A percentile compares a stretch with the other conserved stretches of the same genome.
These are phyloP conservation scores for Amanita rubescens DNA, from an alignment of 768 basidiomycete genomes.

Conservation along the genomic window DNA sequence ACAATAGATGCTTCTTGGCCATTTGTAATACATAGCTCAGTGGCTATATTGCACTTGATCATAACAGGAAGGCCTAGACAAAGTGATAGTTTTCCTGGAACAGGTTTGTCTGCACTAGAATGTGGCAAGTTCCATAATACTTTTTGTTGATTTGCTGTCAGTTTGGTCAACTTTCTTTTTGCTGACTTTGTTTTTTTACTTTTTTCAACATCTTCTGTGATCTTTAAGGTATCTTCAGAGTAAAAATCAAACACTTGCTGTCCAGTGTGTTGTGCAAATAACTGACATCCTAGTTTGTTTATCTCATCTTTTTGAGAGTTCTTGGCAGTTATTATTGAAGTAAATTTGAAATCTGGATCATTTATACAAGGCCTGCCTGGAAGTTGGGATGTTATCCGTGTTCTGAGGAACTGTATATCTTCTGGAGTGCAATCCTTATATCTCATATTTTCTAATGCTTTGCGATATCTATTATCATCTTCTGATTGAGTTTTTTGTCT, in stretches of 20 bases:
- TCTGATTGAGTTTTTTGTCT: slow-evolving; percentile 16
- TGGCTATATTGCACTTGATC: slow-evolving; percentile 19
- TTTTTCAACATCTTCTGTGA: slow-evolving; percentile 6
- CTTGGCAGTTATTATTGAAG: slow-evolving; percentile 26
- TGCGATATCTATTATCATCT: slow-evolving; percentile 20
- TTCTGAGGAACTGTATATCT: slow-evolving; percentile 20
- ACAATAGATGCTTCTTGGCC: slow-evolving; percentile 25
- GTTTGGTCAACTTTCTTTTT: not conserved
- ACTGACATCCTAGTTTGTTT: slow-evolving; percentile 18
- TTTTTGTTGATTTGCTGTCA: slow-evolving; percentile 11
- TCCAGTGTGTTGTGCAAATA: slow-evolving; percentile 22
- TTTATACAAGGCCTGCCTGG: not conserved
- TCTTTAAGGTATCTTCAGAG: slow-evolving; percentile 13
- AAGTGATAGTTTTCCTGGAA: slow-evolving; percentile 21
- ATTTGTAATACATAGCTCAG: slow-evolving; percentile 26
- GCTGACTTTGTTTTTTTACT: not conserved
- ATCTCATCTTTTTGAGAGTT: slow-evolving; percentile 26
- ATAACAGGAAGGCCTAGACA: slow-evolving; percentile 27
- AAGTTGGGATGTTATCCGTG: slow-evolving; percentile 8
- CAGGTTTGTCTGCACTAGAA: not conserved
- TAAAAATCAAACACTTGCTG: slow-evolving; percentile 20
- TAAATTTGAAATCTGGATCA: slow-evolving; percentile 17
- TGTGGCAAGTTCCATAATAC: slow-evolving; percentile 8
- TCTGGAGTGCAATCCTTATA: slow-evolving; percentile 23
- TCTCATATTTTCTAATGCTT: slow-evolving; percentile 24